Evolutionary conservation across 2,329 filamentous ascomycete genomes (phyloP).

Genomic region (Aureobasidium sp.): DNA sequence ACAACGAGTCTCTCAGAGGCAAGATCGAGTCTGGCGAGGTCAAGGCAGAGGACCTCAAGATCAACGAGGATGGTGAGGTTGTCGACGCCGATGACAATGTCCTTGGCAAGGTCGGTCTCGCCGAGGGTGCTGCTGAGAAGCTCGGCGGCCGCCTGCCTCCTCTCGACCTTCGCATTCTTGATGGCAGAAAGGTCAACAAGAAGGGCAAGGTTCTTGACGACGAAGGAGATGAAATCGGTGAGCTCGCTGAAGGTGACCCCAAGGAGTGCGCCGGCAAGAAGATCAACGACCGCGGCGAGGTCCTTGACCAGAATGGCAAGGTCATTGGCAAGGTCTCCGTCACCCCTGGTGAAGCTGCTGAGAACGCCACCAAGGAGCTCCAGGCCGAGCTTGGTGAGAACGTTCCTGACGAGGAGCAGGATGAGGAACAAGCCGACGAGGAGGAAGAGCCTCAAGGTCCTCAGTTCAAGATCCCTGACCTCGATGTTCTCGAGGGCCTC

Average conservation of each 20-base stretch:
- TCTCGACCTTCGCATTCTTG: slow-evolving; percentile 42
- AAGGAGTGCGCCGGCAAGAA: slow-evolving; percentile 41
- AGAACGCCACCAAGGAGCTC: slow-evolving; percentile 43
- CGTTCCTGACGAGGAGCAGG: slow-evolving; percentile 26
- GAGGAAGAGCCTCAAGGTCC: slow-evolving; percentile 21
- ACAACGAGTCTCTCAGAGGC: slow-evolving; percentile 31
- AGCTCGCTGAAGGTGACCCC: slow-evolving; percentile 42
- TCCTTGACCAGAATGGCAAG: slow-evolving; percentile 45
- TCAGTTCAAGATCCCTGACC: slow-evolving; percentile 35
- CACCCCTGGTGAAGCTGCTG: slow-evolving; percentile 43
- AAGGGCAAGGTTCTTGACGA: slow-evolving; percentile 48
- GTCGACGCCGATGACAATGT: slow-evolving; percentile 46
- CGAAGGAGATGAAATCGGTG: slow-evolving; percentile 45
- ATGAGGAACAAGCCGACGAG: slow-evolving; percentile 26
- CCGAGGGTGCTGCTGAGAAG: slow-evolving; percentile 43
- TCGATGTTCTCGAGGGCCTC: slow-evolving; percentile 44
- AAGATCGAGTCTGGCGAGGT: slow-evolving; percentile 33
- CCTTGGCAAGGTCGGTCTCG: slow-evolving; percentile 44
- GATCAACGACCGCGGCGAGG: slow-evolving; percentile 45
- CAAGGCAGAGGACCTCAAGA: slow-evolving; percentile 42
- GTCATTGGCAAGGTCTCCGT: slow-evolving; percentile 44
- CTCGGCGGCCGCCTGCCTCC: slow-evolving; percentile 35
- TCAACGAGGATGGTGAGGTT: slow-evolving; percentile 46
- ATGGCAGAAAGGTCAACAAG: slow-evolving; percentile 52
- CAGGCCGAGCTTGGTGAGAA: slow-evolving; percentile 43